These are phyloP conservation scores for Sambucus nigra DNA, from an alignment of 129 eudicot species.

Conservation along the genomic window DNA sequence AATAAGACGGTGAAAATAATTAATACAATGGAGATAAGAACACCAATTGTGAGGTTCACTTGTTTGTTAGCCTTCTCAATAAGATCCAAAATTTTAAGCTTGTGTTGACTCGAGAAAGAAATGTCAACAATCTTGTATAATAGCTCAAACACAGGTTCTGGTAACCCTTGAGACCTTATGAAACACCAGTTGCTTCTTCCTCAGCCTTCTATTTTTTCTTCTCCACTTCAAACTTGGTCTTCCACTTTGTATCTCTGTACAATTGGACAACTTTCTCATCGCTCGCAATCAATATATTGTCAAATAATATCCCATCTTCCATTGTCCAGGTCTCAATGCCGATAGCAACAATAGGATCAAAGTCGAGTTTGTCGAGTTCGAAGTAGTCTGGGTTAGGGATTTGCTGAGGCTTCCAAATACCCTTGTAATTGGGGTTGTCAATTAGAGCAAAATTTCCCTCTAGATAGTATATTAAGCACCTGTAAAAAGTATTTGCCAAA, in stretches of 20 bases:
- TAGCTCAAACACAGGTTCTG: conserved; percentile 67
- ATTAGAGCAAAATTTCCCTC: too few species aligned
- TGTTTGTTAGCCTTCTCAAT: too few species aligned
- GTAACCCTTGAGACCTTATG: conserved; percentile 53
- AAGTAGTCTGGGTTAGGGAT: too few species aligned
- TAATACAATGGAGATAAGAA: too few species aligned
- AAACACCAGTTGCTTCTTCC: conserved; percentile 38
- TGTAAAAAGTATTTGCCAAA: too few species aligned
- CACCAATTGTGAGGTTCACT: too few species aligned
- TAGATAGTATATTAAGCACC: too few species aligned
- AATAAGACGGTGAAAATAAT: conserved; percentile 36
- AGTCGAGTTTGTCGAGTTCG: too few species aligned
- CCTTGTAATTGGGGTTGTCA: too few species aligned
- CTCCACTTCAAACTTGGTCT: conserved; percentile 66
- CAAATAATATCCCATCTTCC: too few species aligned
- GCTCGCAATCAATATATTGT: conserved; percentile 60
- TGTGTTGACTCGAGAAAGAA: conserved; percentile 71
- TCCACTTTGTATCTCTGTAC: conserved; percentile 59
- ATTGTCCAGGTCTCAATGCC: conserved; percentile 99
- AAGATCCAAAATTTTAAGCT: conserved; percentile 62
- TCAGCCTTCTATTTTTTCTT: conserved; percentile 56
- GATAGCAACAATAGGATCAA: conserved; percentile 77
- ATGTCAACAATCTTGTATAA: conserved; percentile 80
- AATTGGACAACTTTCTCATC: conserved; percentile 61
- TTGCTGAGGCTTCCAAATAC: too few species aligned